Evolutionary conservation across 768 basidiomycete species (phyloP).

Genomic region (Podaxis sp.): DNA sequence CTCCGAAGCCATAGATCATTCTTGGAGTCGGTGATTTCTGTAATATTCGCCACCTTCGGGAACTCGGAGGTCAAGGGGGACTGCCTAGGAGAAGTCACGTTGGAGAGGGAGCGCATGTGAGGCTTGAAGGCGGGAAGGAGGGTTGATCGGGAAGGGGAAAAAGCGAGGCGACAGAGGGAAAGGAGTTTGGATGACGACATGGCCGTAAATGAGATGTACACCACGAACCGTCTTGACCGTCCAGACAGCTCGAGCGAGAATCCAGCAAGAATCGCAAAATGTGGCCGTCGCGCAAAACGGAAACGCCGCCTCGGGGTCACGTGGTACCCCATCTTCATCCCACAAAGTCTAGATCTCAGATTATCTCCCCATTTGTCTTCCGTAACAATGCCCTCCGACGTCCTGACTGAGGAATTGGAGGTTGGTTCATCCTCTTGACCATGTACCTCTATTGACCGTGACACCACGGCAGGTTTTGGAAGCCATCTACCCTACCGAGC

Average conservation of each 20-base stretch:
- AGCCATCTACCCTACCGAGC: constrained; percentile 93
- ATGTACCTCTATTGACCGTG: constrained; percentile 15
- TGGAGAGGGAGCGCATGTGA: not conserved
- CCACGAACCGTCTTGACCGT: not conserved
- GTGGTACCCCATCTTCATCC: not conserved
- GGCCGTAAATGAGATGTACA: not conserved
- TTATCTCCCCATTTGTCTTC: constrained; percentile 5
- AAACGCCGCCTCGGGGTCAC: constrained; percentile 2
- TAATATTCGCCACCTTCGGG: not conserved
- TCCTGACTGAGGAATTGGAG: constrained; percentile 88
- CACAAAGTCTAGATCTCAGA: not conserved
- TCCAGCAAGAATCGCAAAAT: not conserved
- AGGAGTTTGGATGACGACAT: constrained; percentile 13
- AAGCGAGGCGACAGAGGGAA: constrained; percentile 1
- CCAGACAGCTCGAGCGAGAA: not conserved
- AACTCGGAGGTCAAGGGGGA: not conserved
- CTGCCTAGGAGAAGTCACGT: not conserved
- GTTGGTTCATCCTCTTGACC: constrained; percentile 35
- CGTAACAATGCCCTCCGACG: constrained; percentile 56
- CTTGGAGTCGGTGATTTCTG: constrained; percentile 18
- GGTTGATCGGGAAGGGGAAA: not conserved
- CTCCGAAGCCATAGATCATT: constrained; percentile 41
- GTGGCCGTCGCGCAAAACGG: not conserved
- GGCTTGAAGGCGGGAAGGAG: not conserved
- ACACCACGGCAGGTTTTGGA: constrained; percentile 70